phyloP scores from a whole-genome alignment of 768 basidiomycete genomes.

The Hygrocybe punicea region DNA sequence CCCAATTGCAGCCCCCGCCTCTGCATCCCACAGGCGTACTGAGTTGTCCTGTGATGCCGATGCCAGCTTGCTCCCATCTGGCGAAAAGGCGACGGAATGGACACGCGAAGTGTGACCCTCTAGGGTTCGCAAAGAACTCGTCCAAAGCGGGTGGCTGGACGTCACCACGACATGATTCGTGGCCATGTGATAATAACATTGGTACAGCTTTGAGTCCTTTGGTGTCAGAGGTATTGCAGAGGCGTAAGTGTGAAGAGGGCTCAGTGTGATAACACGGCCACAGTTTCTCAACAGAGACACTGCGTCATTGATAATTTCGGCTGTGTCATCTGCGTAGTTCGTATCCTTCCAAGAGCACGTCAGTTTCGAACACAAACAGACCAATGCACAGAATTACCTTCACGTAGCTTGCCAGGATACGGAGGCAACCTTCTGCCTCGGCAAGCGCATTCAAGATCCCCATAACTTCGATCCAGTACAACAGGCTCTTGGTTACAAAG shows the following conservation, averaged over 20 bases:
- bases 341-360: not conserved
- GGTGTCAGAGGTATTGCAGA: not conserved
- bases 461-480: slow-evolving; percentile 1
- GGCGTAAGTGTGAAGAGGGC: not conserved
- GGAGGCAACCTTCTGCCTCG: not conserved
- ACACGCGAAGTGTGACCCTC: not conserved
- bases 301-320: not conserved
- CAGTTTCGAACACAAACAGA: not conserved
- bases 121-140: not conserved
- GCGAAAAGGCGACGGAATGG: not conserved
- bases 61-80: not conserved
- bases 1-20: not conserved
- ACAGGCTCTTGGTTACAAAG: not conserved
- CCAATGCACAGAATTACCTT: not conserved
- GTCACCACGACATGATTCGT: not conserved
- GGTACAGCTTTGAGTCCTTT: not conserved
- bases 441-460: not conserved
- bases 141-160: not conserved
- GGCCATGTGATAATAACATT: not conserved
- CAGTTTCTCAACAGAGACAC: not conserved
- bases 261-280: not conserved
- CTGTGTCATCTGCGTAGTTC: not conserved
- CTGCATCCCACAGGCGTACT: too few species aligned
- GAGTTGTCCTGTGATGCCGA: too few species aligned
- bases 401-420: not conserved